Evolutionary conservation across 2,329 filamentous ascomycete species (phyloP).

Genomic region (Sclerotinia sclerotiorum): DNA sequence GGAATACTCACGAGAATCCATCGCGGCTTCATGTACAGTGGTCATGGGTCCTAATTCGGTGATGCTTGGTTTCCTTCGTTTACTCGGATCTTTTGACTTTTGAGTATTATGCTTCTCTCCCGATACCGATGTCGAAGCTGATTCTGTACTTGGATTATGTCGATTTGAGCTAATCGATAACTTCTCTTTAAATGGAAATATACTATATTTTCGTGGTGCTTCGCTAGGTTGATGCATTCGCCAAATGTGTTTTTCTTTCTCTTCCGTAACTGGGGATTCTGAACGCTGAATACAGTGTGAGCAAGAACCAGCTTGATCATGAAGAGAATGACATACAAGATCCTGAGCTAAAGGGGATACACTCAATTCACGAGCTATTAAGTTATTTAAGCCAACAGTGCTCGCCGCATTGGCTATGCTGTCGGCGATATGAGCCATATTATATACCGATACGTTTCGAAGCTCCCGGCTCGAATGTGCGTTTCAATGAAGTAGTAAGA

Average conservation of each 20-base stretch:
- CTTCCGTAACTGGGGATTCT: slow-evolving; percentile 28
- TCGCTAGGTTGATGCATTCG: slow-evolving; percentile 58
- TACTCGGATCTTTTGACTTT: slow-evolving; percentile 57
- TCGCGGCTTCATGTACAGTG: slow-evolving; percentile 64
- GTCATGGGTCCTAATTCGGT: slow-evolving; percentile 67
- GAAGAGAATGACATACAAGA: slow-evolving; percentile 33
- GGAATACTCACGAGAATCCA: slow-evolving; percentile 66
- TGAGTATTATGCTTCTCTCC: slow-evolving; percentile 43
- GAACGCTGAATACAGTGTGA: slow-evolving; percentile 31
- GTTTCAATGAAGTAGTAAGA: slow-evolving; percentile 23
- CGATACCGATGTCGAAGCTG: slow-evolving; percentile 43
- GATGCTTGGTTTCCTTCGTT: slow-evolving; percentile 63
- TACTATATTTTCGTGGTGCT: slow-evolving; percentile 54
- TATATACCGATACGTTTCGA: slow-evolving; percentile 26
- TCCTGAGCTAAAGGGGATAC: slow-evolving; percentile 44
- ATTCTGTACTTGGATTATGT: slow-evolving; percentile 50
- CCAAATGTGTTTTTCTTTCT: slow-evolving; percentile 54
- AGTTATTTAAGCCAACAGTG: slow-evolving; percentile 20
- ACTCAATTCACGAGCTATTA: slow-evolving; percentile 36
- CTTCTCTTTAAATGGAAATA: slow-evolving; percentile 55
- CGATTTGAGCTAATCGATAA: slow-evolving; percentile 41
- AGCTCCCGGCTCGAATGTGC: slow-evolving; percentile 29
- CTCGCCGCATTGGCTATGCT: slow-evolving; percentile 18
- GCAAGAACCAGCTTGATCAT: slow-evolving; percentile 20
- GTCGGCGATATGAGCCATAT: slow-evolving; percentile 23